Percentiles rank a stretch among this genome's conserved stretches.
These are phyloP conservation scores for Talaromyces sp. DNA, from an alignment of 2,329 filamentous ascomycete genomes.

Conservation along the genomic window DNA sequence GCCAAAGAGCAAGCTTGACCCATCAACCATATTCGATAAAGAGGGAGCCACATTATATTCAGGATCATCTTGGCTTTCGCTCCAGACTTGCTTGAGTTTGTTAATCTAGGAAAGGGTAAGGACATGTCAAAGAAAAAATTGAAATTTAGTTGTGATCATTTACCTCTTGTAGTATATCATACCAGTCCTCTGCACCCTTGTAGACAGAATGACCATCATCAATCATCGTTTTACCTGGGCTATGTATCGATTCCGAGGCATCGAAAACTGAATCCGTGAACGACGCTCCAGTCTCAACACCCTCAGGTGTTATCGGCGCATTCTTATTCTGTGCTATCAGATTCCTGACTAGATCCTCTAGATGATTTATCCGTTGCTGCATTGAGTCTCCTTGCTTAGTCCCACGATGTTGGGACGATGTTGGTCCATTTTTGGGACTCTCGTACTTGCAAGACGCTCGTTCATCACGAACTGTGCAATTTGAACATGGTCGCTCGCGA, in stretches of 20 bases:
- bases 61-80: slow-evolving; percentile 12
- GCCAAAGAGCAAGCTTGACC: slow-evolving; percentile 76
- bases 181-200: slow-evolving; percentile 17
- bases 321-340: slow-evolving; percentile 56
- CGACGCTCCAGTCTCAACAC: neutral
- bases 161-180: slow-evolving; percentile 18
- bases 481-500: slow-evolving; percentile 83
- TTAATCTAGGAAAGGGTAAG: slow-evolving; percentile 12
- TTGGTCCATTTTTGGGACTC: slow-evolving; percentile 51
- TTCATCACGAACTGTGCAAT: slow-evolving; percentile 88
- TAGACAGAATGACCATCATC: slow-evolving; percentile 16
- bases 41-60: neutral
- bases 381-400: slow-evolving; percentile 67
- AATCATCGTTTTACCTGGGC: slow-evolving; percentile 11
- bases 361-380: slow-evolving; percentile 94
- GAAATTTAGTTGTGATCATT: too few relatives aligned
- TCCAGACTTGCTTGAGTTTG: slow-evolving; percentile 17
- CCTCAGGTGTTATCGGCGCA: neutral
- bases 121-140: too few relatives aligned
- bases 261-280: neutral
- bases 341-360: slow-evolving; percentile 87
- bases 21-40: slow-evolving; percentile 44
- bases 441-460: slow-evolving; percentile 66
- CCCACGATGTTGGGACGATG: slow-evolving; percentile 46
- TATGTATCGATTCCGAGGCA: slow-evolving; percentile 6